A percentile compares a stretch with the other conserved stretches of the same genome.
Conservation (phyloP, 371 early-diverging fungal genomes). For the Syncephalastrum contaminatum region DNA sequence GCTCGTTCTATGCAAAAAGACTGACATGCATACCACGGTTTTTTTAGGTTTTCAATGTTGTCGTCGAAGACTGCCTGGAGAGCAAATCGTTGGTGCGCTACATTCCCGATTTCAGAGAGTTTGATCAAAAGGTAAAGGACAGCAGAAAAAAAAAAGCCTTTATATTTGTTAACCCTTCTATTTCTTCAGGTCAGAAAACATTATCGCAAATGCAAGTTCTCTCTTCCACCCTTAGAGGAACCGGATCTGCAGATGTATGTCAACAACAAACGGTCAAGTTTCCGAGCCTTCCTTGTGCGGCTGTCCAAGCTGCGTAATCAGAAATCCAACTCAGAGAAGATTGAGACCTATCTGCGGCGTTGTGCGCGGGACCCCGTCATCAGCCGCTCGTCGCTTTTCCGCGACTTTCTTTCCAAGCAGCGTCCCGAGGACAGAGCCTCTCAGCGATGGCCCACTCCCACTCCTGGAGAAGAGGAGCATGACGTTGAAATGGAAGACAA, state of each 20-base stretch:
- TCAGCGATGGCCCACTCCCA: slow-evolving; percentile 5
- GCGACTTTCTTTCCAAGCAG: slow-evolving; percentile 47
- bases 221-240: slow-evolving; percentile 14
- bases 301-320: slow-evolving; percentile 17
- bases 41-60: slow-evolving; percentile 55
- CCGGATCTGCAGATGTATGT: slow-evolving; percentile 14
- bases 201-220: slow-evolving; percentile 31
- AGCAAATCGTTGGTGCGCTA: slow-evolving; percentile 53
- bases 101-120: slow-evolving; percentile 58
- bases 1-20: slow-evolving; percentile 12
- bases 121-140: slow-evolving; percentile 56
- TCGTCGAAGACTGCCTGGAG: slow-evolving; percentile 48
- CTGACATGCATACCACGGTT: background rate
- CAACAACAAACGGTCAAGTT: slow-evolving; percentile 18
- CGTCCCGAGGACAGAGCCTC: slow-evolving; percentile 37
- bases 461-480: background rate
- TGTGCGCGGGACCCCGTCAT: slow-evolving; percentile 37
- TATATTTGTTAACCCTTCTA: background rate
- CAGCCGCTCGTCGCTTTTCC: slow-evolving; percentile 37
- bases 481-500: background rate
- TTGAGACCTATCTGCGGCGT: slow-evolving; percentile 39
- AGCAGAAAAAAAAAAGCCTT: background rate
- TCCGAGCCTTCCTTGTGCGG: slow-evolving; percentile 21
- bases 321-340: slow-evolving; percentile 43
- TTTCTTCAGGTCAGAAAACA: slow-evolving; percentile 5